Evolutionary conservation across 1,139 yeast genomes (phyloP), one percentile per base, ranked within the genome.

Genomic region (Hanseniaspora sp.): DNA sequence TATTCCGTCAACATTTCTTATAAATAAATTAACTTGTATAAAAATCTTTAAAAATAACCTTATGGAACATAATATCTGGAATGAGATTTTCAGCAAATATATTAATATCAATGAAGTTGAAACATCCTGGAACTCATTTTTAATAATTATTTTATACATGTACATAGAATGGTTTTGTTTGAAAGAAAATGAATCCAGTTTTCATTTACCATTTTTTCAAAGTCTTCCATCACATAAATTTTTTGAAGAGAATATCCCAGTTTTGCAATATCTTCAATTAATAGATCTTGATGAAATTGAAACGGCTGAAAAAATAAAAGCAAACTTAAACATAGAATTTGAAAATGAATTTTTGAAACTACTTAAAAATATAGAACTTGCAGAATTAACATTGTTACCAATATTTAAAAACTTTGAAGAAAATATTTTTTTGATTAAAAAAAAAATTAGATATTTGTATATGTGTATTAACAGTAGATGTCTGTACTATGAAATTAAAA

Each of bases 391-490:
- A 18, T 17, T 45, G 13, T 1, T 35, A 1, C 44, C 52, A 13
- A 9, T 41, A 6, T 5, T 44, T 1, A 58, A 63, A 1, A 54
- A 61, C 1, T 58, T 63, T 49, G 23, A 13, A 11, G 1, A 6
- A 28, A 8, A 56, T 55, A 3, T 12, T 46, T 1, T 5, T 55
- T 1, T 65, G 12, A 68, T 72, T 54, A 60, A 69, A 39, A 35
- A 30, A 1, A 49, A 67, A 12, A 83, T 75, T 60, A 63, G 80
- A 18, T 79, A 87, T 78, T 78, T 85, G 0, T 90, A 96, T 95
- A 73, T 86, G 61, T 82, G 92, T 63, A 85, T 90, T 52, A 92
- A 92, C 65, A 84, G 96, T 1, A 82, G 98, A 69, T 90, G 97
- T 64, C 71, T 92, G 12, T 90, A 86, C 65, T 83, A 84, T 82